Percentiles rank a stretch among this genome's conserved stretches.
phyloP scores from a whole-genome alignment of 805 yeast genomes.

The Saturnispora ahearnii region DNA sequence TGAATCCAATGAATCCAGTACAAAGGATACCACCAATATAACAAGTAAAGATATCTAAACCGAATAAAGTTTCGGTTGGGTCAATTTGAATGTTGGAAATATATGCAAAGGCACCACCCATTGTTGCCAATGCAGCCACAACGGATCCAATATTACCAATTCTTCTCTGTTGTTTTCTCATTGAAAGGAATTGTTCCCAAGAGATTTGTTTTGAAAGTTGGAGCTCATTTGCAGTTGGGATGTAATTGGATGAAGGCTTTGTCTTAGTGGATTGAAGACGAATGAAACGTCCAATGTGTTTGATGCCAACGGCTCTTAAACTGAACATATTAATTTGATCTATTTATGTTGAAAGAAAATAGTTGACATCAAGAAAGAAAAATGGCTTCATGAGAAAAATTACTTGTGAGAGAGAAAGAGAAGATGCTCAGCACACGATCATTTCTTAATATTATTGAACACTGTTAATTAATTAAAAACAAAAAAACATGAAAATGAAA shows the following conservation, averaged over 20 bases:
- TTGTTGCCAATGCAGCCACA: constrained; percentile 57
- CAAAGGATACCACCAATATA: constrained; percentile 64
- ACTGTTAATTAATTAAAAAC: too few species aligned
- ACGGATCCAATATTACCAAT: constrained; percentile 61
- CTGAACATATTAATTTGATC: not conserved
- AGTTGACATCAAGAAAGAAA: not conserved
- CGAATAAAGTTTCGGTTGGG: constrained; percentile 80
- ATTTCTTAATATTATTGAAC: too few species aligned
- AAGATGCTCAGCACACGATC: too few species aligned
- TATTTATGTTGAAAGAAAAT: not conserved
- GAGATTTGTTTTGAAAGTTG: constrained; percentile 30
- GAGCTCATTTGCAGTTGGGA: constrained; percentile 19
- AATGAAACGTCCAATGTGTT: not conserved
- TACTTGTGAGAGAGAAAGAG: too few species aligned
- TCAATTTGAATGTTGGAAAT: constrained; percentile 79
- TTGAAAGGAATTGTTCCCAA: constrained; percentile 74
- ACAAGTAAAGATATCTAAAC: constrained; percentile 82
- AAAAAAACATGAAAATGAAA: too few species aligned
- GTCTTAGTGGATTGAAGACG: constrained; percentile 2
- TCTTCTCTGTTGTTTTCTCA: constrained; percentile 68
- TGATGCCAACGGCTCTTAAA: constrained; percentile 1
- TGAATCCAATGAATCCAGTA: constrained; percentile 68
- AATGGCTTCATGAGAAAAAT: too few species aligned
- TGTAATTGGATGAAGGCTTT: constrained; percentile 1
- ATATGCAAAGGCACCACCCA: constrained; percentile 61